Conservation (phyloP, 176 grass and related monocot species). For the Miscanthus lutarioriparius region DNA sequence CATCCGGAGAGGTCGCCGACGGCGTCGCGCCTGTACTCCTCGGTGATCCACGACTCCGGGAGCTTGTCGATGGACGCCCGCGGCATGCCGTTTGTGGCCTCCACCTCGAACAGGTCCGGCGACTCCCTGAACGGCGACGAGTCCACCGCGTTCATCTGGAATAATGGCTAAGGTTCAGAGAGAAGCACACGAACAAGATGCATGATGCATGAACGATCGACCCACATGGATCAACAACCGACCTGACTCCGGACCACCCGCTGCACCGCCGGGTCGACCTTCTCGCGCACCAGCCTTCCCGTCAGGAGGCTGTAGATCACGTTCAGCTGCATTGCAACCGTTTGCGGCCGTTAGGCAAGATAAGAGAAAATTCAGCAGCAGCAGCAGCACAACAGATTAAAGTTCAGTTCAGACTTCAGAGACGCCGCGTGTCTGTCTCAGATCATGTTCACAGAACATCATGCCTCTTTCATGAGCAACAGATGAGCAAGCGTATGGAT, state of each 20-base stretch:
- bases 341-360: too few relatives aligned
- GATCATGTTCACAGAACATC: background rate
- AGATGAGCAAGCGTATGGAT: too few relatives aligned
- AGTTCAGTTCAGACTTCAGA: background rate
- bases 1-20: slow-evolving; percentile 60
- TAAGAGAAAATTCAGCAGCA: too few relatives aligned
- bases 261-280: slow-evolving; percentile 83
- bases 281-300: slow-evolving; percentile 77
- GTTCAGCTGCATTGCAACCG: slow-evolving; percentile 55
- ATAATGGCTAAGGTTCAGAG: background rate
- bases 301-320: slow-evolving; percentile 76
- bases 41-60: slow-evolving; percentile 59
- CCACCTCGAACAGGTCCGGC: slow-evolving; percentile 68
- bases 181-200: background rate
- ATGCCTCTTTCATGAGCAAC: too few relatives aligned
- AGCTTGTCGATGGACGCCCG: slow-evolving; percentile 65
- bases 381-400: background rate
- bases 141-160: slow-evolving; percentile 67
- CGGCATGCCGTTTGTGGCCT: slow-evolving; percentile 54
- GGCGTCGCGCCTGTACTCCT: slow-evolving; percentile 48
- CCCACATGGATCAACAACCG: background rate
- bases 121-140: slow-evolving; percentile 61
- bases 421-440: background rate
- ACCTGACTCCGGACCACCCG: slow-evolving; percentile 83
- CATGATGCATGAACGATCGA: background rate